Evolutionary conservation across 306 rosid genomes (phyloP).

Genomic region (Vigna unguiculata): DNA sequence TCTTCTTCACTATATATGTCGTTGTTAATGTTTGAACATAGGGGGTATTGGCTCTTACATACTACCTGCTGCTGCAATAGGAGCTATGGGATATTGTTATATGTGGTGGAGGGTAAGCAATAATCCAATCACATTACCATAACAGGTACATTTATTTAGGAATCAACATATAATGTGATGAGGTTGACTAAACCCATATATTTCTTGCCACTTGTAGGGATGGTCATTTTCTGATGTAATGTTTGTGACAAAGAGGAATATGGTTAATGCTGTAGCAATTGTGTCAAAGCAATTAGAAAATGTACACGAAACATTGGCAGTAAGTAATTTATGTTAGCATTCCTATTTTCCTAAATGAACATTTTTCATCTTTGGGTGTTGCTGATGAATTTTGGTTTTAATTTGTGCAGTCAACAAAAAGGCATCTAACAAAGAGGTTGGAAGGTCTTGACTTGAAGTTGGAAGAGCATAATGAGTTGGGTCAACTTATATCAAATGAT

Average conservation of each 20-base stretch:
- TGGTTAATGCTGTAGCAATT: conserved; percentile 71
- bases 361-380: conserved; percentile 15
- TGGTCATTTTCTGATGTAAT: conserved; percentile 82
- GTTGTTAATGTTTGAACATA: conserved; percentile 42
- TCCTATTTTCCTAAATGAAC: conserved; percentile 32
- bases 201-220: conserved; percentile 52
- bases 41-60: conserved; percentile 75
- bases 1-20: conserved; percentile 10
- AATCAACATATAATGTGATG: conserved; percentile 7
- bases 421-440: conserved; percentile 70
- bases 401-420: conserved; percentile 63
- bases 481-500: conserved; percentile 65
- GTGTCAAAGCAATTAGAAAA: conserved; percentile 79
- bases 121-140: conserved; percentile 15
- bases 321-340: conserved; percentile 54
- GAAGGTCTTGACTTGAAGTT: conserved; percentile 72
- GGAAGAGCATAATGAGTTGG: conserved; percentile 69
- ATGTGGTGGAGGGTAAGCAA: conserved; percentile 80
- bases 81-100: conserved; percentile 84
- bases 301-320: conserved; percentile 78
- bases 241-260: conserved; percentile 84
- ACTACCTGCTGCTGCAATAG: conserved; percentile 80
- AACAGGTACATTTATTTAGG: conserved; percentile 2
- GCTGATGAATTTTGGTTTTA: conserved; percentile 18
- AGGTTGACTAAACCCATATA: conserved; percentile 35